phyloP scores from a whole-genome alignment of 768 basidiomycete genomes.

The Pleurotus tuoliensis region DNA sequence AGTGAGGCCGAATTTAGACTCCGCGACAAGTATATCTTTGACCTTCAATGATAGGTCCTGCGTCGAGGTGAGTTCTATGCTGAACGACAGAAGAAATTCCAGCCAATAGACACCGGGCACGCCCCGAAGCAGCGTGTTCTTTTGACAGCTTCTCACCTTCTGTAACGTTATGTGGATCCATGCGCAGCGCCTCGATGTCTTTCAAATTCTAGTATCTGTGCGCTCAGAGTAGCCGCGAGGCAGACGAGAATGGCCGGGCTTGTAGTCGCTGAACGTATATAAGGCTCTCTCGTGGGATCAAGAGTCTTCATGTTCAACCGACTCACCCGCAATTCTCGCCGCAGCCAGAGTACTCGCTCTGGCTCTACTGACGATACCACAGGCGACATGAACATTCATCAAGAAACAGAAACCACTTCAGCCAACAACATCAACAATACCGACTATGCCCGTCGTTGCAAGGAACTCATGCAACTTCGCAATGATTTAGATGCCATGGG shows the following conservation, averaged over 20 bases:
- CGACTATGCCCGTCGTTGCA: conserved; percentile 37
- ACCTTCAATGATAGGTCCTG: no score
- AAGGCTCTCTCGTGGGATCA: not conserved
- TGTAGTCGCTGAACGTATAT: not conserved
- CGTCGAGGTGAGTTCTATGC: no score
- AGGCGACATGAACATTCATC: not conserved
- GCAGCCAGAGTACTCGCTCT: not conserved
- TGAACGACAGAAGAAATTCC: no score
- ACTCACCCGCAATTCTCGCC: not conserved
- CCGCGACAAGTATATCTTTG: no score
- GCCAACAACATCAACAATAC: conserved; percentile 12
- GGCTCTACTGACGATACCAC: not conserved
- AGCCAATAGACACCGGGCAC: no score
- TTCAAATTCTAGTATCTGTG: not conserved
- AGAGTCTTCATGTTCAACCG: not conserved
- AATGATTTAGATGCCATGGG: conserved; percentile 37
- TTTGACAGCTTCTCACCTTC: no score
- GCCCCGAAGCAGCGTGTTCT: no score
- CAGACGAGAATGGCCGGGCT: not conserved
- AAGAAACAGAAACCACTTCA: not conserved
- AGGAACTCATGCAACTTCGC: conserved; percentile 34
- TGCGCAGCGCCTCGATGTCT: not conserved
- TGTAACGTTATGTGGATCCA: not conserved
- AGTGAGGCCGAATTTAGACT: no score
- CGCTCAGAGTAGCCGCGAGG: not conserved